Evolutionary conservation across 306 rosid species (phyloP), one percentile per base, ranked within the genome.

Genomic region (Fragaria iinumae): DNA sequence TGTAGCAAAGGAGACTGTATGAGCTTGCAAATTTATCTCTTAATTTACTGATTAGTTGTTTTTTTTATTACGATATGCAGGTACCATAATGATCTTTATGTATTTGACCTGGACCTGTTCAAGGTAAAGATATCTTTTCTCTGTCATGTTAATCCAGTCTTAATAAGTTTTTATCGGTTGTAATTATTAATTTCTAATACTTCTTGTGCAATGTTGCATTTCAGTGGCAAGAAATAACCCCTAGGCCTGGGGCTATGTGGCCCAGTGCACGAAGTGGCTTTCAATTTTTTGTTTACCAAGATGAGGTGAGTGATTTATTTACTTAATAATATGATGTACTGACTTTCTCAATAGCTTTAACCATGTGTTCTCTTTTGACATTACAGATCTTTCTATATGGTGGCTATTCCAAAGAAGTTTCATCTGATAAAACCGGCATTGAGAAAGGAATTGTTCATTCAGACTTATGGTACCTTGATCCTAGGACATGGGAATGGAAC

Each of bases 401-500:
- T 83, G 99, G 99, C 72, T 92, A 95, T 89, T 90, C 94, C 84
- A 95, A 95, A 90, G 99, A 92, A 86, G 80, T 92, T 82, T 88
- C 89, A 76, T 84, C 91, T 47, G 99, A 95, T 79, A 95, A 92
- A 87, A 87, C 16, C 60, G 59, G 79, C 65, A 84, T 93, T 23
- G 97, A 95, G 87, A 89, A 90, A 84, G 99, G 97, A 81, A 80
- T 89, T 83, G 97, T 92, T 80, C 96, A 95, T 87, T 84, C 97
- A 43, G 97, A 92, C 82, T 77, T 92, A 88, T 95, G 96, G 97
- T 90, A 93, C 84, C 97, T 95, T 83, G 99, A 95, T 82, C 99
- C 99, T 63, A 92, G 87, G 87, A 92, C 97, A 56, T 95, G 97
- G 99, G 97, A 95, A 88, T 95, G 99, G 99, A 95, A 84, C 78